Percentiles rank a stretch among this genome's conserved stretches.
Conservation (phyloP, 768 basidiomycete species). For the Boletales sp. region DNA sequence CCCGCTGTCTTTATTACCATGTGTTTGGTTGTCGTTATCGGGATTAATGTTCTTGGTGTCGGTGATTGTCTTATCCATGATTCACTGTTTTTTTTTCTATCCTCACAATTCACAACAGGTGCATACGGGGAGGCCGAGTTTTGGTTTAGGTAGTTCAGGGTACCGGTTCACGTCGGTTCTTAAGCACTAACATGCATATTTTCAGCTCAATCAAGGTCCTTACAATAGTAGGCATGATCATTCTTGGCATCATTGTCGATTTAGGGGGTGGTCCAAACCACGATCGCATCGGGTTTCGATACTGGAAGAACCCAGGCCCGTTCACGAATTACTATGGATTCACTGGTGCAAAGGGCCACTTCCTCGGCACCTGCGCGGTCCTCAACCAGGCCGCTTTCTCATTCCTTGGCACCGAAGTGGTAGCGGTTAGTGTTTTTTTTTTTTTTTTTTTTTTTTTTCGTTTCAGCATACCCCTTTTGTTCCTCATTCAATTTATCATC, state of each 20-base stretch:
- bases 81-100: neutral
- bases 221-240: slow-evolving; percentile 41
- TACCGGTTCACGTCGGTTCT: neutral
- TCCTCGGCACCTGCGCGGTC: slow-evolving; percentile 50
- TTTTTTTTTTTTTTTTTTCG: too few species aligned
- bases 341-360: slow-evolving; percentile 46
- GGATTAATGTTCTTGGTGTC: slow-evolving; percentile 42
- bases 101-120: slow-evolving; percentile 15
- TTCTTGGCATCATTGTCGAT: slow-evolving; percentile 45
- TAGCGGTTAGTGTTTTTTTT: slow-evolving; percentile 36
- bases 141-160: slow-evolving; percentile 36
- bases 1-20: slow-evolving; percentile 52
- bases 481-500: neutral
- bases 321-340: slow-evolving; percentile 43
- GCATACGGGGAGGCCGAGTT: slow-evolving; percentile 49
- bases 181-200: neutral
- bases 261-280: slow-evolving; percentile 55
- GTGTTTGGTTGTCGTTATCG: slow-evolving; percentile 47
- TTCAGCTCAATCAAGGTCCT: slow-evolving; percentile 50
- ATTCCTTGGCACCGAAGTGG: slow-evolving; percentile 55
- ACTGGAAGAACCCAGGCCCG: slow-evolving; percentile 54
- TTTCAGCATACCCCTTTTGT: neutral
- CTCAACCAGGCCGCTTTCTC: slow-evolving; percentile 59
- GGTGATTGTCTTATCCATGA: slow-evolving; percentile 18
- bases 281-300: slow-evolving; percentile 48